Evolutionary conservation across 2,329 filamentous ascomycete species (phyloP).

Genomic region (Ophiocordyceps unilateralis): DNA sequence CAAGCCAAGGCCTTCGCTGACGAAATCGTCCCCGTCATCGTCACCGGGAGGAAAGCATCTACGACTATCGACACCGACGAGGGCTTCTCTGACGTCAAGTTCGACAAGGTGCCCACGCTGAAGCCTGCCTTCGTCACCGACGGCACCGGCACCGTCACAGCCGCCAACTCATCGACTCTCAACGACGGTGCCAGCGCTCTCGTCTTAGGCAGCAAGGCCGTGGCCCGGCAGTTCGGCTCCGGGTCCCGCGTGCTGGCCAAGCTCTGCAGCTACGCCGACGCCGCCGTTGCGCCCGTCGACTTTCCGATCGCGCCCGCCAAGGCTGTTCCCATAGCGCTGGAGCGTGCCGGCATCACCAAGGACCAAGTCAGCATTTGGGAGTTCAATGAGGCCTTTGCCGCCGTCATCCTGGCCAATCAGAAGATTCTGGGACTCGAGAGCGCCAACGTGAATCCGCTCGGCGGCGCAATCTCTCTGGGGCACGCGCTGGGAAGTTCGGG

Average conservation of each 20-base stretch:
- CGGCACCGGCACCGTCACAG: constrained; percentile 78
- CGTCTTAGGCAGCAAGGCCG: constrained; percentile 63
- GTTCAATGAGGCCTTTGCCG: constrained; percentile 96
- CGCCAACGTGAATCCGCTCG: constrained; percentile 71
- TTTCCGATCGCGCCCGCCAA: constrained; percentile 88
- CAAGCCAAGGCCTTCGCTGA: constrained; percentile 66
- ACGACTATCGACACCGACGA: constrained; percentile 68
- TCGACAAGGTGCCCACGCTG: constrained; percentile 69
- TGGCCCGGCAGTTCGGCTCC: constrained; percentile 64
- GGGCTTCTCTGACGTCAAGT: constrained; percentile 71
- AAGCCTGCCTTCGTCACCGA: constrained; percentile 85
- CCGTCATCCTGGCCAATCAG: constrained; percentile 85
- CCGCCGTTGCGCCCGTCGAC: constrained; percentile 77
- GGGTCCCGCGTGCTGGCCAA: constrained; percentile 71
- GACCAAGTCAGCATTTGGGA: constrained; percentile 92
- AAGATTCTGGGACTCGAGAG: constrained; percentile 73
- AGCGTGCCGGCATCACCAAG: constrained; percentile 77
- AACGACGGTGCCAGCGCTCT: constrained; percentile 90
- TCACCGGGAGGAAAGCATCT: constrained; percentile 72
- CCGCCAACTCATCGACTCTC: constrained; percentile 83
- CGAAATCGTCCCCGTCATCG: constrained; percentile 76
- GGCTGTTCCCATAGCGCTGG: constrained; percentile 76
- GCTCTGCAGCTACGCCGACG: constrained; percentile 75
- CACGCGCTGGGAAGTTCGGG: constrained; percentile 90
- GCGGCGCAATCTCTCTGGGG: constrained; percentile 80